Percentiles rank a stretch among this genome's conserved stretches.
Evolutionary conservation across 2,329 filamentous ascomycete species (phyloP).

Genomic region (Neonectria ditissima): DNA sequence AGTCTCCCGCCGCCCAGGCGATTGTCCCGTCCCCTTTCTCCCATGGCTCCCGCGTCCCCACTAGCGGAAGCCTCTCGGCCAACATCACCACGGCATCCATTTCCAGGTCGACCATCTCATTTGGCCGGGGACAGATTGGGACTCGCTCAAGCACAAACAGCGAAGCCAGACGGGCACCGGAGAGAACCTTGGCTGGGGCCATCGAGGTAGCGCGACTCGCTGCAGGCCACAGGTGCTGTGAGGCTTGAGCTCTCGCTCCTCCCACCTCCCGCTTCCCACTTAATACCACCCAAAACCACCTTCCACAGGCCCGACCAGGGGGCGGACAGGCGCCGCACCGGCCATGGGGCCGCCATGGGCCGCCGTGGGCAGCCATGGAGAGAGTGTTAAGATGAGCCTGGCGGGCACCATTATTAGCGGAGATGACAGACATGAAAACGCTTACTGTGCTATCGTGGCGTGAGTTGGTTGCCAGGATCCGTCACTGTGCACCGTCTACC

Average conservation of each 20-base stretch:
- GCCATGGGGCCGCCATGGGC: constrained; percentile 34
- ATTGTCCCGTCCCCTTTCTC: constrained; percentile 26
- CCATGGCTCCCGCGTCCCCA: constrained; percentile 19
- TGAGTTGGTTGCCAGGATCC: background rate
- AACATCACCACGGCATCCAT: constrained; percentile 2
- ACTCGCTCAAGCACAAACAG: constrained; percentile 11
- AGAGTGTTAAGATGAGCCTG: constrained; percentile 47
- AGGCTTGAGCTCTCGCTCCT: constrained; percentile 26
- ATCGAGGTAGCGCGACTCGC: constrained; percentile 27
- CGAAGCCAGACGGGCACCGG: constrained; percentile 3
- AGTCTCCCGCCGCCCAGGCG: constrained; percentile 1
- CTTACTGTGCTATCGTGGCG: constrained; percentile 33
- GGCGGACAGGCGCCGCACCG: constrained; percentile 44
- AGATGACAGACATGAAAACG: constrained; percentile 44
- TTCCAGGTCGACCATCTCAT: constrained; percentile 15
- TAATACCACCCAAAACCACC: constrained; percentile 4
- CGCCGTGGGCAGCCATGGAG: constrained; percentile 34
- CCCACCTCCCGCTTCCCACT: constrained; percentile 13
- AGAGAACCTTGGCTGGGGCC: background rate
- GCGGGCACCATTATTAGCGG: constrained; percentile 48
- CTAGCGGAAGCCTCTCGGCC: constrained; percentile 17
- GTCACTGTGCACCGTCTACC: constrained; percentile 19
- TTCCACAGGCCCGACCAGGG: constrained; percentile 26
- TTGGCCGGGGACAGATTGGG: constrained; percentile 13
- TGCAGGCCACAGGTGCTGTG: constrained; percentile 26